Conservation (phyloP, 495 filamentous ascomycete genomes). For the Tuber microsphaerosporum region DNA sequence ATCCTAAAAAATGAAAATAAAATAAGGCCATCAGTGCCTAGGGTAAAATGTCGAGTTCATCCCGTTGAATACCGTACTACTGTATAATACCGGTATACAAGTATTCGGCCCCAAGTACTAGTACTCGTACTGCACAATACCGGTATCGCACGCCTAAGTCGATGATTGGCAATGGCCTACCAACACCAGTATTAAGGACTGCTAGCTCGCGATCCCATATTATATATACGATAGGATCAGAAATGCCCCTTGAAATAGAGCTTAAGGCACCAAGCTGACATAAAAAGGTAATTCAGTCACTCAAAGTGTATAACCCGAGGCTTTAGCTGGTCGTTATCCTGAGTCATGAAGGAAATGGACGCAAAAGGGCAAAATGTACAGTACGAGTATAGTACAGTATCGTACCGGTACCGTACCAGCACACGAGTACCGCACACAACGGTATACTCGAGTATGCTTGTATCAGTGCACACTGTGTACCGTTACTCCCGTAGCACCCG, state of each 20-base stretch:
- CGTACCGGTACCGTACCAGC: too few species aligned
- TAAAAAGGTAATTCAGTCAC: not conserved
- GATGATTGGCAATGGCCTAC: not conserved
- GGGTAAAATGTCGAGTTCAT: not conserved
- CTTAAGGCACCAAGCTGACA: not conserved
- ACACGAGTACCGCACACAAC: not conserved
- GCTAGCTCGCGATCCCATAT: not conserved
- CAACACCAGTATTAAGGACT: not conserved
- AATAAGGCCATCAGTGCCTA: not conserved
- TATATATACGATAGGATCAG: not conserved
- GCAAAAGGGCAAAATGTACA: not conserved
- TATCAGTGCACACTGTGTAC: not conserved
- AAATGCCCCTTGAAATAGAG: not conserved
- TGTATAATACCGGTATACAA: too few species aligned
- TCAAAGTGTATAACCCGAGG: not conserved
- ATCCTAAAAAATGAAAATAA: not conserved
- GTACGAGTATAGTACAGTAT: too few species aligned
- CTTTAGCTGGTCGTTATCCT: not conserved
- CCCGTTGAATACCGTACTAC: not conserved
- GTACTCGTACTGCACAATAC: too few species aligned
- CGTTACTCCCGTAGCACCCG: too few species aligned
- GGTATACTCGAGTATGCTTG: not conserved
- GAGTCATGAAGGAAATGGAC: not conserved
- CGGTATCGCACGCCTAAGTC: not conserved
- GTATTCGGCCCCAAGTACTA: not conserved